Base-by-base conservation (phyloP, 352 stramenopile species). In the Lagenidium sp. region DNA sequence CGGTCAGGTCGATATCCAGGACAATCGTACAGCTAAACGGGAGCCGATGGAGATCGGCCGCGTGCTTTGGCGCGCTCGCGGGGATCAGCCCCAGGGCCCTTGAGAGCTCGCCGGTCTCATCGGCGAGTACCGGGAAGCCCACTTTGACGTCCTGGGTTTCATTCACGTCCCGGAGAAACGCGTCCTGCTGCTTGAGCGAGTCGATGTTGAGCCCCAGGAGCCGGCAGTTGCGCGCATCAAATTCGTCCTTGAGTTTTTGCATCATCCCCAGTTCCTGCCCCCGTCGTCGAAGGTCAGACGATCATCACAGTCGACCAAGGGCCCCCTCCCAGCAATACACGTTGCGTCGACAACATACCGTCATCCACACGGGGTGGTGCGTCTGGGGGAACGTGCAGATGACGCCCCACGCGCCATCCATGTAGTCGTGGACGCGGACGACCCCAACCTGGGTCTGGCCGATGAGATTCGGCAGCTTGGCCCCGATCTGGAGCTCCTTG, bases 111-210 rank as follows among this genome's bases (percentile, higher is more conserved):
- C 73, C 73, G 4, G 64, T 65, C 42, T 75, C 68, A 34, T 91
- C 79, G 7, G 68, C 71, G 26, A 91, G 25, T 8, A 91, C 60
- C 0, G 79, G 76, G 40, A 91, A 91, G 3, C 63, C 63, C 26
- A 88, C 16, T 40, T 88, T 83, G 39, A 85, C 68, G 48, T 86
- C 72, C 47, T 91, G 73, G 0, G 79, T 91, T 47, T 87, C 76
- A 44, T 87, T 85, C 31, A 91, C 76, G 49, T 88, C 75, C 10
- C 65, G 44, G 5, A 90, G 53, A 50, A 90, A 88, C 23, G 44
- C 37, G 13, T 53, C 59, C 44, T 88, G 76, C 11, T 53, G 55
- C 44, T 60, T 45, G 34, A 68, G 47, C 26, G 58, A 67, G 42
- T 63, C 48, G 42, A 70, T 54, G 50, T 73, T 57, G 25, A 84